A percentile compares a stretch with the other conserved stretches of the same genome.
Evolutionary conservation across 2,329 filamentous ascomycete species (phyloP).

Genomic region (Parastagonospora avenae): DNA sequence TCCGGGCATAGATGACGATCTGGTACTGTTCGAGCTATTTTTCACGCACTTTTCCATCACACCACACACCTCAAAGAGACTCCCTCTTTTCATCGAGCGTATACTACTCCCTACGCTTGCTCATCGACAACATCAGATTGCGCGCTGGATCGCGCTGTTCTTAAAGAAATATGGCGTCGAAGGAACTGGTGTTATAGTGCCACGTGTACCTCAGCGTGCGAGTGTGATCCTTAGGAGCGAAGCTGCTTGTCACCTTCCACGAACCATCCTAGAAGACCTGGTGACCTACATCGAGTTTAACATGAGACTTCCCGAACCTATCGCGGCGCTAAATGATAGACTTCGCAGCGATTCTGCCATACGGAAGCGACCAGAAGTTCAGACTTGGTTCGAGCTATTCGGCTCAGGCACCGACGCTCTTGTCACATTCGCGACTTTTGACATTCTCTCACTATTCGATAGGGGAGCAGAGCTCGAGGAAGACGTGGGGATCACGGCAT

Average conservation of each 20-base stretch:
- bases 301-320: slow-evolving; percentile 23
- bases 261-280: slow-evolving; percentile 28
- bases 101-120: slow-evolving; percentile 28
- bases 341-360: slow-evolving; percentile 7
- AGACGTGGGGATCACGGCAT: slow-evolving; percentile 12
- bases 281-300: slow-evolving; percentile 22
- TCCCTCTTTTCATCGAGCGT: slow-evolving; percentile 13
- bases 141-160: slow-evolving; percentile 29
- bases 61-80: background rate
- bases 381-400: slow-evolving; percentile 34
- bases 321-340: slow-evolving; percentile 26
- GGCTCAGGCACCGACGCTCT: slow-evolving; percentile 4
- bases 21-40: slow-evolving; percentile 13
- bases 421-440: background rate
- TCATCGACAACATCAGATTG: slow-evolving; percentile 19
- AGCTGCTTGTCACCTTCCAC: slow-evolving; percentile 14
- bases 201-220: slow-evolving; percentile 14
- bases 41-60: background rate
- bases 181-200: slow-evolving; percentile 8
- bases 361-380: slow-evolving; percentile 9
- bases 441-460: slow-evolving; percentile 4
- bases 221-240: background rate
- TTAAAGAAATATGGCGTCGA: slow-evolving; percentile 26
- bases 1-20: background rate
- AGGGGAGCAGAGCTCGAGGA: background rate